Evolutionary conservation across 345 rosid genomes (phyloP).

Genomic region (Litchi chinensis): DNA sequence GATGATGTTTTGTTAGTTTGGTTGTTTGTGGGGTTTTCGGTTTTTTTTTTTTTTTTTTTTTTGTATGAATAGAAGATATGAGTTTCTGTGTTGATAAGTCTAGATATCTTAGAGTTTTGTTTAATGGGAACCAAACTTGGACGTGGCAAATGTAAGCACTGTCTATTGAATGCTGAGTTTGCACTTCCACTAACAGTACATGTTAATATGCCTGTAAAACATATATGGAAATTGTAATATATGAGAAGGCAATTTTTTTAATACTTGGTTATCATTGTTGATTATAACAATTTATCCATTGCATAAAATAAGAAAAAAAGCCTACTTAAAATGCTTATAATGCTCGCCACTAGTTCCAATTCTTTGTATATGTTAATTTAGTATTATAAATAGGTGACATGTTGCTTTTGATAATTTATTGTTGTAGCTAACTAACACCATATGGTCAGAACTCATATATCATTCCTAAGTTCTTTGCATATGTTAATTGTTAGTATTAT

Average conservation of each 20-base stretch:
- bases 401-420: no score
- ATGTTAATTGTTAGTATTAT: no score
- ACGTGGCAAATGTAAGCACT: conserved; percentile 34
- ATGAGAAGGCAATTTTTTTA: neutral
- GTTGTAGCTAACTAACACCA: no score
- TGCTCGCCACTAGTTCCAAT: neutral
- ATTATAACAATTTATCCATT: no score
- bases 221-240: neutral
- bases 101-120: conserved; percentile 23
- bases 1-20: conserved; percentile 20
- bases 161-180: conserved; percentile 50
- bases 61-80: conserved; percentile 2
- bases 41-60: neutral
- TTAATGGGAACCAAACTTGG: conserved; percentile 19
- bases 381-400: no score
- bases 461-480: no score
- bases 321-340: neutral
- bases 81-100: conserved; percentile 14
- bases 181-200: conserved; percentile 40
- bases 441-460: no score
- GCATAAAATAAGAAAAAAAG: neutral
- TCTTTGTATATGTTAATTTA: no score
- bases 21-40: neutral
- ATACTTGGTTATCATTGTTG: neutral
- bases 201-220: conserved; percentile 46